Evolutionary conservation across 2,329 filamentous ascomycete genomes (phyloP).

Genomic region (Verruconis gallopava): DNA sequence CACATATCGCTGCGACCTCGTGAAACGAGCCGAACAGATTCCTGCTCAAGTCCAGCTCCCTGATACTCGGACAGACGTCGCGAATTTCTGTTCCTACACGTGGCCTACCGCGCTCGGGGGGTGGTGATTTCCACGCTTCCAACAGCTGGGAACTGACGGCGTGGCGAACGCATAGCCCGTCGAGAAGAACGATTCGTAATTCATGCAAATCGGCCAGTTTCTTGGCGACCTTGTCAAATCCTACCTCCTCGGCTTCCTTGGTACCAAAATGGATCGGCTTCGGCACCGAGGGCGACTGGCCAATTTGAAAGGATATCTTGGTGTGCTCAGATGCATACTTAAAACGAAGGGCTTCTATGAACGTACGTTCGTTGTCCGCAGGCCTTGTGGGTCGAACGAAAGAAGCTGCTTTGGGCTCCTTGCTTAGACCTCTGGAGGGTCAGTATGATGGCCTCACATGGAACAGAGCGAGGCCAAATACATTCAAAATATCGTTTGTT

Average conservation of each 20-base stretch:
- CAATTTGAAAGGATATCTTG: conserved; percentile 14
- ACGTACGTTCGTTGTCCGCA: conserved; percentile 54
- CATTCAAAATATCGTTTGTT: conserved; percentile 73
- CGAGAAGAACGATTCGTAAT: conserved; percentile 68
- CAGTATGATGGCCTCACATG: conserved; percentile 9
- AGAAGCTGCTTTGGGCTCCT: conserved; percentile 60
- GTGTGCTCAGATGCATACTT: conserved; percentile 62
- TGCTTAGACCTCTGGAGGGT: conserved; percentile 40
- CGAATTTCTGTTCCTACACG: conserved; percentile 36
- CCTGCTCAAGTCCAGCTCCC: conserved; percentile 71
- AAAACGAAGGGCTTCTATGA: conserved; percentile 63
- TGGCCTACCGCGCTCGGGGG: conserved; percentile 13
- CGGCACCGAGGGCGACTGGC: conserved; percentile 13
- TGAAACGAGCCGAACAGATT: conserved; percentile 62
- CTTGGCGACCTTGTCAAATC: conserved; percentile 81
- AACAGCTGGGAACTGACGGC: neutral
- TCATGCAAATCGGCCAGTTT: conserved; percentile 68
- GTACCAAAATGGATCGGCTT: conserved; percentile 57
- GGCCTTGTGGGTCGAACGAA: conserved; percentile 71
- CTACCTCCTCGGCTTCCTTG: conserved; percentile 85
- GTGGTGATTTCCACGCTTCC: conserved; percentile 16
- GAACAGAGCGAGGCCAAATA: conserved; percentile 28
- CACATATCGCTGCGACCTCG: conserved; percentile 59
- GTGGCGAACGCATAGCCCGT: conserved; percentile 51
- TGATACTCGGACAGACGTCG: conserved; percentile 42